Percentiles rank a stretch among this genome's conserved stretches.
phyloP scores from a whole-genome alignment of 73 alveolate species.

The Paramecium sexaurelia region DNA sequence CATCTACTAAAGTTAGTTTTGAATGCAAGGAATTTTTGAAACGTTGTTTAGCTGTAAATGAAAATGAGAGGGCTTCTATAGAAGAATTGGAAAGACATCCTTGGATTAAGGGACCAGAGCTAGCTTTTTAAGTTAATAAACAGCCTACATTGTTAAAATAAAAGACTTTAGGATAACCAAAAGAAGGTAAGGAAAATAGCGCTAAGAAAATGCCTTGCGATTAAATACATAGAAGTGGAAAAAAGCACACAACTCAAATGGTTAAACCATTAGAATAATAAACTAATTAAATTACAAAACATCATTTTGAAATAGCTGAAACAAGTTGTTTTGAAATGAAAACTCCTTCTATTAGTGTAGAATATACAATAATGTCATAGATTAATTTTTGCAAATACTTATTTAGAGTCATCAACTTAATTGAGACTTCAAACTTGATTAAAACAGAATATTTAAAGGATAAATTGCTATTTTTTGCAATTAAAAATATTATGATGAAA shows the following conservation, averaged over 20 bases:
- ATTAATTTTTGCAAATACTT: conserved; percentile 59
- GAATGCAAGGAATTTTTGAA: conserved; percentile 57
- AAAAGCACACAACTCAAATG: background rate
- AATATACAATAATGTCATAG: conserved; percentile 24
- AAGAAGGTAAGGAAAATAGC: background rate
- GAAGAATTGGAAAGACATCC: conserved; percentile 59
- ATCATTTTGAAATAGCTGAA: background rate
- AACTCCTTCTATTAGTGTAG: background rate
- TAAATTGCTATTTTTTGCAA: conserved; percentile 3
- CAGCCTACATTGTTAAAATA: background rate
- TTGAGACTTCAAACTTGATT: background rate
- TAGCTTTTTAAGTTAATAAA: background rate
- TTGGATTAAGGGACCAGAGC: conserved; percentile 2
- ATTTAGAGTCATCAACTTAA: conserved; percentile 26
- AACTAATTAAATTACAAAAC: background rate
- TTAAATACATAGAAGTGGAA: background rate
- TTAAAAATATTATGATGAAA: conserved; percentile 55
- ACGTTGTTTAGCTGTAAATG: conserved; percentile 35
- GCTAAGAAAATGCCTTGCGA: background rate
- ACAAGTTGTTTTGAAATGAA: background rate
- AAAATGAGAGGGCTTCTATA: conserved; percentile 25
- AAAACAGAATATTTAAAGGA: background rate
- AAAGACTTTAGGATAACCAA: background rate
- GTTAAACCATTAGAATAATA: background rate
- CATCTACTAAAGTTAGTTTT: conserved; percentile 10